These are phyloP conservation scores for Gossypium aridum DNA, from an alignment of 441 rosid species.

Conservation along the genomic window DNA sequence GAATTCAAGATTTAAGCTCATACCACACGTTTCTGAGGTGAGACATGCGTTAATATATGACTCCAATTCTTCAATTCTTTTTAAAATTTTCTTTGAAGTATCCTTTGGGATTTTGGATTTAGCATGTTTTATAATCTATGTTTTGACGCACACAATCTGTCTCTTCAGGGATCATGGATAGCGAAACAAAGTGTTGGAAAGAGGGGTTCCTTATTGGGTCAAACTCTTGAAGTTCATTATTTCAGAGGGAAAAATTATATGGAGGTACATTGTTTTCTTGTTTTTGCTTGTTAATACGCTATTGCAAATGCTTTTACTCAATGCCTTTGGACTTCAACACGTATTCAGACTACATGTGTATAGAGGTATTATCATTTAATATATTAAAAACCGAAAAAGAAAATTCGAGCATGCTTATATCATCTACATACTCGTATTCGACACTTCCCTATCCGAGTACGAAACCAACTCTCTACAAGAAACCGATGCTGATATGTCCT, in stretches of 20 bases:
- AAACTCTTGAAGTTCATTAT: slow-evolving; percentile 60
- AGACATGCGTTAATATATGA: neutral
- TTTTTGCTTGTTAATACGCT: neutral
- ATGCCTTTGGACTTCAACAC: too few species aligned
- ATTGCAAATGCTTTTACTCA: neutral
- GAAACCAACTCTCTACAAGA: neutral
- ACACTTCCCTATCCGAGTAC: neutral
- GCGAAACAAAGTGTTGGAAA: slow-evolving; percentile 95
- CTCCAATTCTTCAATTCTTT: neutral
- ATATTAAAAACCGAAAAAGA: too few species aligned
- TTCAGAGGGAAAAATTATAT: slow-evolving; percentile 68
- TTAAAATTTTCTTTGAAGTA: neutral
- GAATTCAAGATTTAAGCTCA: slow-evolving; percentile 88
- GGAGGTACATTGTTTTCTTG: slow-evolving; percentile 43
- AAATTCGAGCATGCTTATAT: too few species aligned
- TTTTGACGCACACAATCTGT: neutral
- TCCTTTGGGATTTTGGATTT: neutral
- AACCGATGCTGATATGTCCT: neutral
- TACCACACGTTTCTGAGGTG: slow-evolving; percentile 88
- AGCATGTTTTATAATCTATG: neutral
- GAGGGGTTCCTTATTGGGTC: slow-evolving; percentile 78
- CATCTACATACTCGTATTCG: neutral
- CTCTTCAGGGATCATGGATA: slow-evolving; percentile 81
- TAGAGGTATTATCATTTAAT: too few species aligned
- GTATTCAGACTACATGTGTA: too few species aligned